Base-by-base conservation (phyloP, 2,329 filamentous ascomycete genomes). In the Fusarium pseudocircinatum region DNA sequence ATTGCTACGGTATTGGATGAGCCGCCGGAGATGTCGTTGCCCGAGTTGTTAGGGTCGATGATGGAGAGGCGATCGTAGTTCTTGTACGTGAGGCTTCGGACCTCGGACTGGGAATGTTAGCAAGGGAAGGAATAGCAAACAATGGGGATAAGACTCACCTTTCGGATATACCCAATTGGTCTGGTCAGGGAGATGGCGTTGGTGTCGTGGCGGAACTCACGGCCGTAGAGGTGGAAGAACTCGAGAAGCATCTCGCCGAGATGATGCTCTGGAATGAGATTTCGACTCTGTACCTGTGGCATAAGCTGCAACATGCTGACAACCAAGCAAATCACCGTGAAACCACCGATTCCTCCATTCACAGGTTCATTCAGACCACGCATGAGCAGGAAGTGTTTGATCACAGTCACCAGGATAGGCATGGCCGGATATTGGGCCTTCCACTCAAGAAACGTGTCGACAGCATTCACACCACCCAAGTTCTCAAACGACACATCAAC, bases 401-500 rank as follows among this genome's bases (percentile, higher is more conserved):
- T 89, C 32, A 98, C 81, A 1, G 94, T 92, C 42, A 97, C 94
- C 30, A 99, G 85, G 44, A 94, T 89, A 0, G 94, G 93, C 94
- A 98, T 95, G 14, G 91, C 90, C 2, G 96, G 95, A 73, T 92
- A 97, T 60, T 92, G 85, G 20, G 85, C 77, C 81, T 93, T 95
- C 96, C 96, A 99, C 1, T 85, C 81, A 60, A 90, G 82, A 80
- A 98, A 97, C 0, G 94, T 98, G 24, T 91, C 84, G 78, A 96
- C 92, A 6, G 96, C 96, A 24, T 88, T 83, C 15, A 98, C 84
- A 16, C 96, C 96, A 46, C 93, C 94, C 40, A 92, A 83, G 79
- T 98, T 98, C 83, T 99, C 96, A 79, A 99, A 98, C 0, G 95
- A 98, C 18, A 99, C 89, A 80, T 99, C 96, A 18, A 98, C 93